Conservation (phyloP, 2,329 filamentous ascomycete genomes). For the Diaporthe amygdali region DNA sequence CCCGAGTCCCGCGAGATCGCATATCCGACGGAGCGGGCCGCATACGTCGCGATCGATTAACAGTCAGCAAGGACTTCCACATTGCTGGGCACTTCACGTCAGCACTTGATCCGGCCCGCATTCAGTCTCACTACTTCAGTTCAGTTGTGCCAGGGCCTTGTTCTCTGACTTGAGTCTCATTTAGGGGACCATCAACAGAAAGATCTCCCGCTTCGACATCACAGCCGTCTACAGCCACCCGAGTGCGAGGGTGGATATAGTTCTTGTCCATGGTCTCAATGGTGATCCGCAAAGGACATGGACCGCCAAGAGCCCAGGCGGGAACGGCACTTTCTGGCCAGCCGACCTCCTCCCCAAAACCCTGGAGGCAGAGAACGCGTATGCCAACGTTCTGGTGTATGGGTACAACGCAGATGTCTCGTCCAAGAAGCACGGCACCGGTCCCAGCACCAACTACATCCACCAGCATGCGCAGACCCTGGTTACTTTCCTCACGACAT, state of each 20-base stretch:
- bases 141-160: background rate
- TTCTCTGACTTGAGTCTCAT: background rate
- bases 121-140: background rate
- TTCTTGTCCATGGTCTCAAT: slow-evolving; percentile 75
- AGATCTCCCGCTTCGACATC: slow-evolving; percentile 61
- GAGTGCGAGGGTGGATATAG: slow-evolving; percentile 65
- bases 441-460: slow-evolving; percentile 70
- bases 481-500: slow-evolving; percentile 65
- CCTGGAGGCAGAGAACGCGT: slow-evolving; percentile 51
- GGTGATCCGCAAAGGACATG: slow-evolving; percentile 70
- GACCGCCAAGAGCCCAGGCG: slow-evolving; percentile 43
- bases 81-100: slow-evolving; percentile 6
- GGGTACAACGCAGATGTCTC: slow-evolving; percentile 75
- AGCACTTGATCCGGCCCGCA: background rate
- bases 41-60: background rate
- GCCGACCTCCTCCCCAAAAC: slow-evolving; percentile 67
- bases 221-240: slow-evolving; percentile 65
- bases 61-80: slow-evolving; percentile 26
- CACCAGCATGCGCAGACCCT: slow-evolving; percentile 75
- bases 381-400: slow-evolving; percentile 72
- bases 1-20: slow-evolving; percentile 9
- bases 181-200: slow-evolving; percentile 54
- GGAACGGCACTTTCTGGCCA: slow-evolving; percentile 70
- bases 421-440: slow-evolving; percentile 53
- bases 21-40: slow-evolving; percentile 23